Percentiles rank a stretch among this genome's conserved stretches.
Evolutionary conservation across 768 basidiomycete species (phyloP).

Genomic region (Boletus fagicola): DNA sequence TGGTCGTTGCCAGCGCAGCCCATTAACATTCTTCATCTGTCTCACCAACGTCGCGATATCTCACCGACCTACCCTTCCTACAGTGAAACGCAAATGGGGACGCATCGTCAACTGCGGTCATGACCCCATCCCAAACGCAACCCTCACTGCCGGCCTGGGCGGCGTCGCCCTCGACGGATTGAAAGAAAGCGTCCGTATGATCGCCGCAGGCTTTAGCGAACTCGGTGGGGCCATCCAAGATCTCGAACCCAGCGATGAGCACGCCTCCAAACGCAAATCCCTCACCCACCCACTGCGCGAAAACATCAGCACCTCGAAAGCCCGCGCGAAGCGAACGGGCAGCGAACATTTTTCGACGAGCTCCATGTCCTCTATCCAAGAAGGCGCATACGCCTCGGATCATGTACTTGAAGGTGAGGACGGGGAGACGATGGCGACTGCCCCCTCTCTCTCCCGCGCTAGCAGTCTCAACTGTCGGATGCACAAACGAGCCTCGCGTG

Average conservation of each 20-base stretch:
- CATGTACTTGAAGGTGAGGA: not conserved
- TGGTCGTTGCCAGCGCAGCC: not conserved
- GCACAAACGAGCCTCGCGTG: constrained; percentile 15
- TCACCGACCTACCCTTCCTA: not conserved
- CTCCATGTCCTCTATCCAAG: constrained; percentile 45
- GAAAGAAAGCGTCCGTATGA: constrained; percentile 61
- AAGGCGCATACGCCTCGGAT: constrained; percentile 5
- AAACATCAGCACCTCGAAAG: constrained; percentile 24
- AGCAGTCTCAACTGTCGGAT: constrained; percentile 16
- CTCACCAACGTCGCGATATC: not conserved
- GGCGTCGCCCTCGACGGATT: constrained; percentile 50
- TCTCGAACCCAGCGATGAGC: not conserved
- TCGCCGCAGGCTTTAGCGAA: constrained; percentile 47
- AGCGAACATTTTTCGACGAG: constrained; percentile 43
- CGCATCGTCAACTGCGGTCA: constrained; percentile 64
- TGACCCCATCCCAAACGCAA: constrained; percentile 6
- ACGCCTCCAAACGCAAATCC: not conserved
- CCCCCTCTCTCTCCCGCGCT: constrained; percentile 12
- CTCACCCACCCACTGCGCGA: constrained; percentile 7
- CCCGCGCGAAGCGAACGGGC: constrained; percentile 22
- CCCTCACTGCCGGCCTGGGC: constrained; percentile 10
- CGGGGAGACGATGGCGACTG: not conserved
- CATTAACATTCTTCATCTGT: too few relatives aligned
- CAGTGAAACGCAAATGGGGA: constrained; percentile 85
- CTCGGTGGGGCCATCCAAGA: constrained; percentile 25